Conservation (phyloP, 2,329 filamentous ascomycete genomes). For the Aspergillus sojae region DNA sequence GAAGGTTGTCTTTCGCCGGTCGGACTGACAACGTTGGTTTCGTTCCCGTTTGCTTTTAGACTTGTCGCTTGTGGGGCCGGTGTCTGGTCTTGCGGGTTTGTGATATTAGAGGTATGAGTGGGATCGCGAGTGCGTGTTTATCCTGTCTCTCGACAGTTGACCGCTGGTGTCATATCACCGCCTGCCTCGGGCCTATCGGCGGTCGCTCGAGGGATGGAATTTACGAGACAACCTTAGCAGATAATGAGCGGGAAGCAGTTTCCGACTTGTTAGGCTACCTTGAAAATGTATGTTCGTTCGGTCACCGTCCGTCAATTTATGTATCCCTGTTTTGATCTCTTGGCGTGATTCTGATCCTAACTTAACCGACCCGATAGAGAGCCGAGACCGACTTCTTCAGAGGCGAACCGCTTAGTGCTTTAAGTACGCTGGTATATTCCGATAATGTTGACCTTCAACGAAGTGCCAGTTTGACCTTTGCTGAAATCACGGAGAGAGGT, state of each 20-base stretch:
- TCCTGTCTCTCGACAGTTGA: constrained; percentile 46
- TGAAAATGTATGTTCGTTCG: constrained; percentile 74
- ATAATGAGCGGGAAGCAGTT: constrained; percentile 95
- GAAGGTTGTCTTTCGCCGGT: constrained; percentile 8
- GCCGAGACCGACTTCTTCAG: constrained; percentile 98
- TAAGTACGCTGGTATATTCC: constrained; percentile 96
- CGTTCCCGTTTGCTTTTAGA: constrained; percentile 19
- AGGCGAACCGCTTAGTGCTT: constrained; percentile 86
- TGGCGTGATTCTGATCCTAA: constrained; percentile 20
- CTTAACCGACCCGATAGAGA: constrained; percentile 60
- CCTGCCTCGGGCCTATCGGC: constrained; percentile 48
- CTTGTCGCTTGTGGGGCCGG: constrained; percentile 27
- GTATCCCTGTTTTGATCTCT: constrained; percentile 9
- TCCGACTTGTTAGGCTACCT: constrained; percentile 93
- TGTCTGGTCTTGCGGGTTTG: constrained; percentile 33
- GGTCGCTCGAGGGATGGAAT: constrained; percentile 78
- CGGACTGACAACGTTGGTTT: constrained; percentile 11
- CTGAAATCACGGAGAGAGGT: constrained; percentile 98
- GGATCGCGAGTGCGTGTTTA: constrained; percentile 43
- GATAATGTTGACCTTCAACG: constrained; percentile 98
- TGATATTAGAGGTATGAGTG: constrained; percentile 37
- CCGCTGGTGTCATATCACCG: constrained; percentile 48
- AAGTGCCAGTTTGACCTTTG: constrained; percentile 96
- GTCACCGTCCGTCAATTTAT: constrained; percentile 32
- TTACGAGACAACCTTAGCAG: constrained; percentile 85